Base-by-base conservation (phyloP, 2,329 filamentous ascomycete species). In the Colletotrichum sp. region DNA sequence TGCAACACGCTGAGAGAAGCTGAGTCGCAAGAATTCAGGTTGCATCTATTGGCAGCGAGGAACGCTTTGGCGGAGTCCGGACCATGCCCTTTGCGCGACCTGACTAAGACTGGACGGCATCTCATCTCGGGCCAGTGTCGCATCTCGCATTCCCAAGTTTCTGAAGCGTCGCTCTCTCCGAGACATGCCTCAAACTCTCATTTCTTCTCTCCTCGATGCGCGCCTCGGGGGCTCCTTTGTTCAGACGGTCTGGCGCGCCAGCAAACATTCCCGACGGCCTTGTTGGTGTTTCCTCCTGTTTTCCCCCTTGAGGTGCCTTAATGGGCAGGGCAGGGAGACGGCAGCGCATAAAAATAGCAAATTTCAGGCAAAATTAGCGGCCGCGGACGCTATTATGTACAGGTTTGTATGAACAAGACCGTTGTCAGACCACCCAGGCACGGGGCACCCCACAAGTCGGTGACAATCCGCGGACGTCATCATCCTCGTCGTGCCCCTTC, bases 401-500 rank as follows among this genome's bases (percentile, higher is more conserved):
- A 15, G 73, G 58, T 55, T 69, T 65, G 70, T 60, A 69, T 58
- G 58, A 36, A 60, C 65, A 60, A 69, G 48, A 32, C 70, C 43
- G 65, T 68, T 69, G 71, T 76, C 74, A 76, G 70, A 76, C 64
- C 58, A 76, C 48, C 28, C 57, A 64, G 43, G 70, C 64, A 58
- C 71, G 67, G 36, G 72, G 52, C 36, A 36, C 70, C 71, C 70
- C 74, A 65, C 48, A 48, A 61, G 36, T 48, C 9, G 15, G 70
- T 58, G 48, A 68, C 57, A 36, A 60, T 65, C n/a, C 24, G 57
- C 12, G 70, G 64, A 69, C 70, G 64, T 76, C 74, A 76, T 76
- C 30, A 38, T 34, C 43, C 28, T 18, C 21, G n/a, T 52, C 28
- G 9, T 8, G 16, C 28, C 21, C 21, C 43, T 32, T n/a, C 26